phyloP scores from a whole-genome alignment of 1,284 basidiomycete species.

The Meira nashicola region DNA sequence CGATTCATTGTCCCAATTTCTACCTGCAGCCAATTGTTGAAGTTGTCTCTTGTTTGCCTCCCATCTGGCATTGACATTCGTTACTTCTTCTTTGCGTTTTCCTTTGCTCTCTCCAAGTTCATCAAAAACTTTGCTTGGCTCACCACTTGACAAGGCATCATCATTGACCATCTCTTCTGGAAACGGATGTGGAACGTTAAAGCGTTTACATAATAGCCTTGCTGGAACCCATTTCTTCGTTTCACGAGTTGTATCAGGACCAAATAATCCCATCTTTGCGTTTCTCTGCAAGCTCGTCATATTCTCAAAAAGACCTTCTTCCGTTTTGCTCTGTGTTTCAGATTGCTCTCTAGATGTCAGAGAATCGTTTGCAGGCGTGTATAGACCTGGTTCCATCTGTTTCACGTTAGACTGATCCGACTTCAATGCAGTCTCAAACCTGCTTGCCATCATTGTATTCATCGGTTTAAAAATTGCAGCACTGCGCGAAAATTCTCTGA shows the following conservation, averaged over 20 bases:
- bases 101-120: slow-evolving; percentile 18
- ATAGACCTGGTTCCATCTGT: slow-evolving; percentile 59
- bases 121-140: slow-evolving; percentile 3
- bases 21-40: slow-evolving; percentile 10
- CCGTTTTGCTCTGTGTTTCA: slow-evolving; percentile 54
- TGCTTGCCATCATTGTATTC: slow-evolving; percentile 81
- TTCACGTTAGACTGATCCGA: slow-evolving; percentile 52
- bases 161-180: slow-evolving; percentile 54
- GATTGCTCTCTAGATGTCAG: no score
- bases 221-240: slow-evolving; percentile 71
- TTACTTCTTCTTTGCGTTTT: slow-evolving; percentile 15
- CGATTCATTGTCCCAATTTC: slow-evolving; percentile 4
- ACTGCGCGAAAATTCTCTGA: slow-evolving; percentile 77
- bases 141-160: not conserved
- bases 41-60: slow-evolving; percentile 18
- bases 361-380: slow-evolving; percentile 56
- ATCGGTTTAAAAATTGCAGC: slow-evolving; percentile 88
- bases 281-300: slow-evolving; percentile 70
- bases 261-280: slow-evolving; percentile 79
- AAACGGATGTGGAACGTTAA: slow-evolving; percentile 80
- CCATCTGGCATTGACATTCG: slow-evolving; percentile 19
- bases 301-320: slow-evolving; percentile 54
- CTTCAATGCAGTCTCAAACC: slow-evolving; percentile 65
- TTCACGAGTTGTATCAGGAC: slow-evolving; percentile 69
- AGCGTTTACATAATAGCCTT: slow-evolving; percentile 83